phyloP scores from a whole-genome alignment of 352 stramenopile species.

The Globisporangium uncinulatum region DNA sequence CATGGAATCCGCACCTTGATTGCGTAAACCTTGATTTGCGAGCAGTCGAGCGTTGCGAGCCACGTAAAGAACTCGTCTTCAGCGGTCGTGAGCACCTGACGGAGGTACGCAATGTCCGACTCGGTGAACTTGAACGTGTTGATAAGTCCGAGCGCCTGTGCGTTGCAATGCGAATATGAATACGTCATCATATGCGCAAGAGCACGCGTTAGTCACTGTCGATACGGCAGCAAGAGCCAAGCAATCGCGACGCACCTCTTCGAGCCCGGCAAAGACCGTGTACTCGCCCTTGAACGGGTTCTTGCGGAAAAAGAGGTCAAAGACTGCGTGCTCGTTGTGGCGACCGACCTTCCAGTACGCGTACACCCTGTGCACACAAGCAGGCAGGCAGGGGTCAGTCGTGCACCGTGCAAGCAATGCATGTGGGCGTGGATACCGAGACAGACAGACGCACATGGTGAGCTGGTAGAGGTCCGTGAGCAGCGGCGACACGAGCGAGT shows the following conservation, averaged over 20 bases:
- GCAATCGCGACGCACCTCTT: conserved; percentile 38
- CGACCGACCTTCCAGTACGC: conserved; percentile 97
- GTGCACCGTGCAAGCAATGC: conserved; percentile 5
- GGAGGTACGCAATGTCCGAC: conserved; percentile 94
- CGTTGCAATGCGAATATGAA: too few species aligned
- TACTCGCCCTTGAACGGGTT: conserved; percentile 98
- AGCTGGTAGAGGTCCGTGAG: conserved; percentile 99
- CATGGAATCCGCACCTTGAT: conserved; percentile 44
- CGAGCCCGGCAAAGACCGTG: conserved; percentile 92
- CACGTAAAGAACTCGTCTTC: conserved; percentile 96
- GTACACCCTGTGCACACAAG: conserved; percentile 89
- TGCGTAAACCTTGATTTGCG: conserved; percentile 90
- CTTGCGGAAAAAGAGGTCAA: conserved; percentile 99
- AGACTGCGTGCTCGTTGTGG: conserved; percentile 91
- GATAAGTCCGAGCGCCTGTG: conserved; percentile 78
- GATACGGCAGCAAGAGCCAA: background rate
- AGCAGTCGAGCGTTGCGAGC: conserved; percentile 92
- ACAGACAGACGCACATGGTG: conserved; percentile 60
- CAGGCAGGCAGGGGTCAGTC: background rate
- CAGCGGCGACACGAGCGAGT: conserved; percentile 92
- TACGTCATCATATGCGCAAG: background rate
- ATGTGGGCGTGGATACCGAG: conserved; percentile 1
- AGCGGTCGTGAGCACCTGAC: conserved; percentile 78
- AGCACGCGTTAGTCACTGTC: background rate
- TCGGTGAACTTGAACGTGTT: conserved; percentile 93